These are phyloP conservation scores for Mortierella sp. DNA, from an alignment of 371 early-diverging fungal genomes.

Conservation along the genomic window DNA sequence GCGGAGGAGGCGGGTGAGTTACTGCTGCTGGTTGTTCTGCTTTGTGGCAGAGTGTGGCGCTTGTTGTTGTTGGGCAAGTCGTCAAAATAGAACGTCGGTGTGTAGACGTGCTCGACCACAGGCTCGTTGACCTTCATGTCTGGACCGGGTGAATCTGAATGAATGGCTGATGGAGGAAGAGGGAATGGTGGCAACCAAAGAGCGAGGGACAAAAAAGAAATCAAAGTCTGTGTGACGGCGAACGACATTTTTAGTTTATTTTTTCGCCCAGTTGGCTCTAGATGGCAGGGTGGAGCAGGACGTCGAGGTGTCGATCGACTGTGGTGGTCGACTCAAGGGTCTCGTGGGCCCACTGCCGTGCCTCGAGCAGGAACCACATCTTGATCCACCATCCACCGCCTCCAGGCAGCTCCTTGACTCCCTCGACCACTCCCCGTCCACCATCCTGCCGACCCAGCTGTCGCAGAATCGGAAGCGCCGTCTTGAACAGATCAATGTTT, in stretches of 20 bases:
- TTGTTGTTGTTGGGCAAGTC: constrained; percentile 26
- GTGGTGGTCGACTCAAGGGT: constrained; percentile 48
- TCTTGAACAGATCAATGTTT: constrained; percentile 91
- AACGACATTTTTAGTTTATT: not conserved
- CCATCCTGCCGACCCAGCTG: constrained; percentile 72
- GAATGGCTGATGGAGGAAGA: not conserved
- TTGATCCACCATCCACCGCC: constrained; percentile 70
- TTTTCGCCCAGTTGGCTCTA: constrained; percentile 12
- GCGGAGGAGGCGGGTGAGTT: not conserved
- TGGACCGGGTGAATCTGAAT: constrained; percentile 1
- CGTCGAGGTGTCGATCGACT: constrained; percentile 47
- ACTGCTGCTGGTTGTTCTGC: not conserved
- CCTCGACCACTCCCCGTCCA: constrained; percentile 65
- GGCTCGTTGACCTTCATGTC: constrained; percentile 26
- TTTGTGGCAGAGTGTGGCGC: not conserved
- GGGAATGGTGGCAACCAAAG: not conserved
- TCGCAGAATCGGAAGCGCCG: constrained; percentile 82
- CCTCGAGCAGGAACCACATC: constrained; percentile 85
- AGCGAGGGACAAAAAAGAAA: not conserved
- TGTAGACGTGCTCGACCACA: constrained; percentile 32
- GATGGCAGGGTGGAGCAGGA: constrained; percentile 51
- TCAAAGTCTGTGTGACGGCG: not conserved
- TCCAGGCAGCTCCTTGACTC: constrained; percentile 66
- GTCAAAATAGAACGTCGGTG: constrained; percentile 37
- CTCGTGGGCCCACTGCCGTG: constrained; percentile 71